Evolutionary conservation across 768 basidiomycete genomes (phyloP), one percentile per base, ranked within the genome.

Genomic region (Agrocybe pediades): DNA sequence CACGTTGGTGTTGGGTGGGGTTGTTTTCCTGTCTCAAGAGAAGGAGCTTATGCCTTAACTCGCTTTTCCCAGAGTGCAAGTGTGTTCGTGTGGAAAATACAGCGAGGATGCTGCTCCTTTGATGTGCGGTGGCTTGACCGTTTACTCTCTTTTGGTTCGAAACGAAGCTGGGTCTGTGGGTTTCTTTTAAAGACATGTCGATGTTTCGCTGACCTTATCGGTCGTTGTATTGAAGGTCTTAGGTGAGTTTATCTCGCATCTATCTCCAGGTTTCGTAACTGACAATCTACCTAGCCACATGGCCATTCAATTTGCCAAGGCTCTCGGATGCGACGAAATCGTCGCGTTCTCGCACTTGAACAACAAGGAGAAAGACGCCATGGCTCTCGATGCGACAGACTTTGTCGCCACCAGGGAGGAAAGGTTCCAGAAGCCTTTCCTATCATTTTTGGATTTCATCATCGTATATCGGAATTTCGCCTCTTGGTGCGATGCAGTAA

Each of bases 101-200:
- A 56, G 72, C 6, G 77, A 77, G 49, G 56, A 82, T 41, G 84
- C 82, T 3, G 84, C 84, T 1, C 83, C 85, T 6, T 79, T 88
- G 79, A 66, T 87, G 42, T 88, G 84, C 62, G 86, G 74, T 6
- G 85, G 85, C 24, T 64, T 86, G n/a, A 86, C 85, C 6, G 79
- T 82, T 7, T 86, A 73, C 70, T 84, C 83, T 0, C 85, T 86
- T 11, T 70, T 88, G 17, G 71, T 74, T 23, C 71, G 79, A 26
- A 78, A 83, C 66, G 79, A 79, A 8, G 67, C 68, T 54, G 73
- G 73, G 69, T 70, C 50, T 36, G 59, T 36, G 24, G 27, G 15
- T 24, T 19, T 21, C 15, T 2, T 16, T 41, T 8, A 23, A 21
- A 25, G 3, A 6, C 24, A 2, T 24, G 8, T 27, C 13, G 19